Conservation (phyloP, 352 stramenopile genomes). For the Thalassiosira pacifica region DNA sequence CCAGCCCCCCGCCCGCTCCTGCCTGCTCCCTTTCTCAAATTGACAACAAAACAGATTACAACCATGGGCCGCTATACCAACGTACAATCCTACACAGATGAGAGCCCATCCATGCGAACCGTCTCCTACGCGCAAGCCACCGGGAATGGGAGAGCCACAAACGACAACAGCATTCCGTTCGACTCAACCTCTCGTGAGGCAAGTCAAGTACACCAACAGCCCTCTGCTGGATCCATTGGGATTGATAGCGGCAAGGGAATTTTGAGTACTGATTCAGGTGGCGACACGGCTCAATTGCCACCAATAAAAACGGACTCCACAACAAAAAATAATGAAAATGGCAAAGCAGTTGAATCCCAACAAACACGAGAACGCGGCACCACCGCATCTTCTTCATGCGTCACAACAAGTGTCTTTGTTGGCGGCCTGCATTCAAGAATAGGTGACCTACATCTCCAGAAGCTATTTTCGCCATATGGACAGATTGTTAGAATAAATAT, state of each 20-base stretch:
- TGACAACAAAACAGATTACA: no score
- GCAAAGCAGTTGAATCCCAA: slow-evolving; percentile 8
- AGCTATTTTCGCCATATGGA: slow-evolving; percentile 63
- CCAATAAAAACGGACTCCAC: slow-evolving; percentile 4
- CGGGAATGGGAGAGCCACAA: neutral
- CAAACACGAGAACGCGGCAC: neutral
- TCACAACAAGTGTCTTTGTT: slow-evolving; percentile 60
- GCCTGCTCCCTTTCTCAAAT: neutral
- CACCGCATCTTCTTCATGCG: slow-evolving; percentile 28
- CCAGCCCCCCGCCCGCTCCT: no score
- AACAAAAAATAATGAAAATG: neutral
- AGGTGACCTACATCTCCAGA: slow-evolving; percentile 56
- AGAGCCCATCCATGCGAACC: slow-evolving; percentile 50
- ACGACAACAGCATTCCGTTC: neutral
- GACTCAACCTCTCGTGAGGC: slow-evolving; percentile 2
- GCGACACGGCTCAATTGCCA: neutral
- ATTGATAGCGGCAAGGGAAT: neutral
- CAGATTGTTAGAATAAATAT: slow-evolving; percentile 53
- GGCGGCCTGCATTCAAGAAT: slow-evolving; percentile 55
- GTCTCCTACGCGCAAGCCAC: slow-evolving; percentile 49
- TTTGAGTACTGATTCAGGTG: neutral
- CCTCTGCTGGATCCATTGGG: neutral
- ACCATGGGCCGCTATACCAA: slow-evolving; percentile 53
- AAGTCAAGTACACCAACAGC: neutral
- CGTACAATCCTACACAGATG: slow-evolving; percentile 51